phyloP scores from a whole-genome alignment of 2,329 filamentous ascomycete genomes.

The Chrysoporthe cubensis region DNA sequence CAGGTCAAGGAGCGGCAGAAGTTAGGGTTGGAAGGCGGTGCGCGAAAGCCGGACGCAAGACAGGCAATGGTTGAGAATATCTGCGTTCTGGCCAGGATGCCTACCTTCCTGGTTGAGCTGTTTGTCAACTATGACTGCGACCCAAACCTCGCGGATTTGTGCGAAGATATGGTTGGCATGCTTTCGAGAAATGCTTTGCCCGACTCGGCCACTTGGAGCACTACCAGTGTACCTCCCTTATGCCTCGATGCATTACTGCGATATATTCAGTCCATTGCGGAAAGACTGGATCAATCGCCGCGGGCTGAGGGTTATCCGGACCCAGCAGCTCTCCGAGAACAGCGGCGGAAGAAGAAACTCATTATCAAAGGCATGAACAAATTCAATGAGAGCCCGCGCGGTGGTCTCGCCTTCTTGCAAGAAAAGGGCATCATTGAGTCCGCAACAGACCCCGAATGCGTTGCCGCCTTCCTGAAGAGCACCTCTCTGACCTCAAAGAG shows the following conservation, averaged over 20 bases:
- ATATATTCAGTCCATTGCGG: conserved; percentile 89
- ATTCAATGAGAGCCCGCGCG: conserved; percentile 95
- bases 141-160: conserved; percentile 86
- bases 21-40: conserved; percentile 87
- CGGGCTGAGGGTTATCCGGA: conserved; percentile 68
- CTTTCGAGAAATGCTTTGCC: conserved; percentile 93
- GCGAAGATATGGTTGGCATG: conserved; percentile 92
- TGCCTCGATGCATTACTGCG: conserved; percentile 90
- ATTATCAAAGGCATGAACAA: conserved; percentile 87
- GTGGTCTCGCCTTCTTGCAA: conserved; percentile 82
- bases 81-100: conserved; percentile 87
- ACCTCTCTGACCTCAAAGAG: conserved; percentile 90
- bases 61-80: conserved; percentile 99
- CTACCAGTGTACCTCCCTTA: conserved; percentile 92
- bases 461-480: conserved; percentile 86
- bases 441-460: conserved; percentile 71
- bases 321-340: conserved; percentile 65
- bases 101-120: conserved; percentile 90
- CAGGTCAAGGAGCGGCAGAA: conserved; percentile 91
- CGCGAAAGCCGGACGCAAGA: conserved; percentile 89
- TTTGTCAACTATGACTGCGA: conserved; percentile 99
- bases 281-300: conserved; percentile 76
- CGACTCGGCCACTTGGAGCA: conserved; percentile 98
- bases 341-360: conserved; percentile 79
- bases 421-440: conserved; percentile 84